Conservation (phyloP, 306 rosid genomes). For the Acacia acuminata region DNA sequence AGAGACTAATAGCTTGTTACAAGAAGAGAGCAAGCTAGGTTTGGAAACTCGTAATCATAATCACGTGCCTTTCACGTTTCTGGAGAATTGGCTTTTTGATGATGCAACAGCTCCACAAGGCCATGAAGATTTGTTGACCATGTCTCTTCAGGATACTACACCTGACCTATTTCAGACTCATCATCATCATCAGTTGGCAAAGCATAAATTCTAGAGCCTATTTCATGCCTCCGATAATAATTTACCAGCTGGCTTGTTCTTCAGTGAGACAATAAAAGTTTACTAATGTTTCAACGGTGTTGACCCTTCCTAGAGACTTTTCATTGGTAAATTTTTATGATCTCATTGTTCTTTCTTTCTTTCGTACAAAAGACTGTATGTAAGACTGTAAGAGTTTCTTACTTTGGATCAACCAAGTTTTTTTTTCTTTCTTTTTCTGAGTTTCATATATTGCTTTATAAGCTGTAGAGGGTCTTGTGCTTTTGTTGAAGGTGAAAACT, state of each 20-base stretch:
- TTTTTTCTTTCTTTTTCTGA: not conserved
- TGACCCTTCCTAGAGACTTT: not conserved
- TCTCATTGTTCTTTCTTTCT: not conserved
- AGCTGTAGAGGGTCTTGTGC: not conserved
- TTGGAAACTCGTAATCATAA: constrained; percentile 14
- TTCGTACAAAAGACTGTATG: not conserved
- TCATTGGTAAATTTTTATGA: not conserved
- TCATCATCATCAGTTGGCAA: not conserved
- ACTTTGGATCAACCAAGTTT: not conserved
- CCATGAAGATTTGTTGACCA: constrained; percentile 56
- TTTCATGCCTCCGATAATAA: not conserved
- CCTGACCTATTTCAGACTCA: constrained; percentile 45
- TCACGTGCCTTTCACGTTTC: constrained; percentile 61
- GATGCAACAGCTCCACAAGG: constrained; percentile 51
- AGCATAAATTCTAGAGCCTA: not conserved
- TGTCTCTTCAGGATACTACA: constrained; percentile 51
- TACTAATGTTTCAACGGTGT: not conserved
- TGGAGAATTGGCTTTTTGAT: constrained; percentile 88
- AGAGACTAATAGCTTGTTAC: constrained; percentile 32
- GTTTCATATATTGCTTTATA: not conserved
- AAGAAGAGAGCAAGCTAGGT: constrained; percentile 53
- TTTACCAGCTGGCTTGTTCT: not conserved
- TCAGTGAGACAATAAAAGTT: not conserved
- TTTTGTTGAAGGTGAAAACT: not conserved
- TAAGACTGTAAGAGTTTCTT: not conserved